Evolutionary conservation across 1,284 basidiomycete genomes (phyloP).

Genomic region (Mycena citricolor): DNA sequence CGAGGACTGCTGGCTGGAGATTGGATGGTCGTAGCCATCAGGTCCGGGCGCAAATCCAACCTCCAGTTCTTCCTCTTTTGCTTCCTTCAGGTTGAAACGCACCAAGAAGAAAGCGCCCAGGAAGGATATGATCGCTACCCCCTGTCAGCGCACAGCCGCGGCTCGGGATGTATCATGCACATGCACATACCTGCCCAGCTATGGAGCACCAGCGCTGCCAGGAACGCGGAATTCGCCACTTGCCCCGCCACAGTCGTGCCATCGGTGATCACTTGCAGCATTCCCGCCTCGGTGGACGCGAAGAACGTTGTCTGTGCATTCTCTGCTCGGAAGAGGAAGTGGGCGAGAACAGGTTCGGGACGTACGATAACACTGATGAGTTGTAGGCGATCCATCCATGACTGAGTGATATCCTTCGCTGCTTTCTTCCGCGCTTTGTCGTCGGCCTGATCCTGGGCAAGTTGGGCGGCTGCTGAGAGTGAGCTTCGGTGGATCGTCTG

Average conservation of each 20-base stretch:
- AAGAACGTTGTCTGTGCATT: slow-evolving; percentile 55
- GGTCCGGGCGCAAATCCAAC: slow-evolving; percentile 18
- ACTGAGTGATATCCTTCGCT: slow-evolving; percentile 28
- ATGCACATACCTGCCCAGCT: slow-evolving; percentile 41
- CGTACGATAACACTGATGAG: slow-evolving; percentile 1
- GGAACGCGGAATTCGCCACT: slow-evolving; percentile 44
- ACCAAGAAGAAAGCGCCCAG: slow-evolving; percentile 57
- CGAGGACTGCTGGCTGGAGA: slow-evolving; percentile 16
- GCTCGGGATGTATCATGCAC: neutral
- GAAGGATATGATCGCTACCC: slow-evolving; percentile 54
- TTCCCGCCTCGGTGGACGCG: slow-evolving; percentile 51
- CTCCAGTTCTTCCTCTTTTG: slow-evolving; percentile 40
- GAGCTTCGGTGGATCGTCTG: neutral
- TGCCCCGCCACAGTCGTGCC: slow-evolving; percentile 25
- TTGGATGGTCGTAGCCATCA: neutral
- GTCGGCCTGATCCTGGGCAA: slow-evolving; percentile 47
- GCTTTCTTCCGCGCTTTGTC: slow-evolving; percentile 45
- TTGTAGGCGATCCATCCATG: slow-evolving; percentile 2
- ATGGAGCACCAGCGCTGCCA: slow-evolving; percentile 54
- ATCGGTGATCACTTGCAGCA: slow-evolving; percentile 42
- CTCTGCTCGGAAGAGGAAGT: no score
- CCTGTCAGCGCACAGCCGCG: neutral
- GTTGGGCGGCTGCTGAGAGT: slow-evolving; percentile 41
- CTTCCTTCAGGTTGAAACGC: slow-evolving; percentile 51
- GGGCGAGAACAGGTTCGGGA: no score